A percentile compares a stretch with the other conserved stretches of the same genome.
These are phyloP conservation scores for Chiua virens DNA, from an alignment of 768 basidiomycete genomes.

Conservation along the genomic window DNA sequence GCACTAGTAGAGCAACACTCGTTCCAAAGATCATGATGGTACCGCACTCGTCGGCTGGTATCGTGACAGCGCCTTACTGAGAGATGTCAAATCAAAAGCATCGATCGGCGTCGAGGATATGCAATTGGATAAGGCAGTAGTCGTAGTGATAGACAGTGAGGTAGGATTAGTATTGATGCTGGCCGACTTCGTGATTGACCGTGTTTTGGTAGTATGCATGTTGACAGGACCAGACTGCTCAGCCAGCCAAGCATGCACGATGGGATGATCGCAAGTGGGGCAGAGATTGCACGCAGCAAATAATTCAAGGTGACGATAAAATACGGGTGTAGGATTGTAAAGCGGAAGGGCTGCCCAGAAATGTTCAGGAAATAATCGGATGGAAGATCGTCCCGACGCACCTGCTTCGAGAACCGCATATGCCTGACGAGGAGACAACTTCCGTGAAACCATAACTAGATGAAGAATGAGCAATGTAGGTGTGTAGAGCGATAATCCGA, in stretches of 20 bases:
- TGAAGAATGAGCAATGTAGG: slow-evolving; percentile 1
- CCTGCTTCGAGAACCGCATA: slow-evolving; percentile 43
- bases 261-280: slow-evolving; percentile 41
- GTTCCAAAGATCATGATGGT: slow-evolving; percentile 7
- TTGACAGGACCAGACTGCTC: slow-evolving; percentile 22
- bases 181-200: slow-evolving; percentile 7
- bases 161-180: not conserved
- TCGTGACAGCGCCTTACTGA: slow-evolving; percentile 28
- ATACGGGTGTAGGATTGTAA: slow-evolving; percentile 48
- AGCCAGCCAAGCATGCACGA: slow-evolving; percentile 40
- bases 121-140: slow-evolving; percentile 5
- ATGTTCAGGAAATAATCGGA: not conserved
- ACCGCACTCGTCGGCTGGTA: slow-evolving; percentile 17
- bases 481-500: not conserved
- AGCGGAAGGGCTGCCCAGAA: slow-evolving; percentile 46
- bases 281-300: slow-evolving; percentile 42
- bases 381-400: slow-evolving; percentile 15
- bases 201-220: slow-evolving; percentile 14
- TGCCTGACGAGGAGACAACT: slow-evolving; percentile 40
- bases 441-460: slow-evolving; percentile 48
- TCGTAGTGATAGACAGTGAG: slow-evolving; percentile 14
- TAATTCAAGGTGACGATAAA: slow-evolving; percentile 47
- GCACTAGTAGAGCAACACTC: not conserved
- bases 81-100: slow-evolving; percentile 24
- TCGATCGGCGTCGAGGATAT: slow-evolving; percentile 9